A percentile compares a stretch with the other conserved stretches of the same genome.
These are phyloP conservation scores for Didymella segeticola DNA, from an alignment of 2,329 filamentous ascomycete species.

Conservation along the genomic window DNA sequence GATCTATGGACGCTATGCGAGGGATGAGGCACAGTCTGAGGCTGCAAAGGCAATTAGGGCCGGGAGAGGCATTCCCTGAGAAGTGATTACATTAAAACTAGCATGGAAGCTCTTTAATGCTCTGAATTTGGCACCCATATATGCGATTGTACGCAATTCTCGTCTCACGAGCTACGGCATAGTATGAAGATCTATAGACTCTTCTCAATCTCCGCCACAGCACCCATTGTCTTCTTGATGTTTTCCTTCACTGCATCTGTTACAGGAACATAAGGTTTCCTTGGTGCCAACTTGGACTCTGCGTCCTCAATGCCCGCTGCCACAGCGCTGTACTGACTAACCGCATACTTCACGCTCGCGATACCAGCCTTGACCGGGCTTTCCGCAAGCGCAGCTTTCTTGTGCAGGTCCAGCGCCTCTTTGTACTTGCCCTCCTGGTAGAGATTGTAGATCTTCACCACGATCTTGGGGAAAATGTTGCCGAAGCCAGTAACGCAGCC, in stretches of 20 bases:
- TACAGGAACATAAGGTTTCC: slow-evolving; percentile 39
- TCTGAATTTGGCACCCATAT: too few species aligned
- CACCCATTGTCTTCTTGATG: slow-evolving; percentile 33
- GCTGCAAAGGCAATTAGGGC: slow-evolving; percentile 60
- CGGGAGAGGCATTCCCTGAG: slow-evolving; percentile 67
- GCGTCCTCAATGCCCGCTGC: slow-evolving; percentile 56
- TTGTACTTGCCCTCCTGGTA: slow-evolving; percentile 63
- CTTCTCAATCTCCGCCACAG: slow-evolving; percentile 37
- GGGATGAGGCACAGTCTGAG: slow-evolving; percentile 56
- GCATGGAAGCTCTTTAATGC: not conserved
- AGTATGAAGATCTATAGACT: not conserved
- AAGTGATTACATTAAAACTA: not conserved
- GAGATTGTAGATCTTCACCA: slow-evolving; percentile 66
- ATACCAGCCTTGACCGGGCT: slow-evolving; percentile 71
- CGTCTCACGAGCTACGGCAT: not conserved
- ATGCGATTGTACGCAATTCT: too few species aligned
- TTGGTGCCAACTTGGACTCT: slow-evolving; percentile 37
- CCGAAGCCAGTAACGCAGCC: slow-evolving; percentile 66
- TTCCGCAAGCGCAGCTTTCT: slow-evolving; percentile 69
- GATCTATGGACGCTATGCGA: slow-evolving; percentile 65
- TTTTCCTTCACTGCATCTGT: slow-evolving; percentile 32
- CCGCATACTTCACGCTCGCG: slow-evolving; percentile 72
- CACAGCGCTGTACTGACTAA: slow-evolving; percentile 67
- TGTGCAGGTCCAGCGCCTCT: slow-evolving; percentile 67
- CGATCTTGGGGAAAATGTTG: slow-evolving; percentile 63